phyloP scores from a whole-genome alignment of 352 stramenopile species.

The Globisporangium spinosum region DNA sequence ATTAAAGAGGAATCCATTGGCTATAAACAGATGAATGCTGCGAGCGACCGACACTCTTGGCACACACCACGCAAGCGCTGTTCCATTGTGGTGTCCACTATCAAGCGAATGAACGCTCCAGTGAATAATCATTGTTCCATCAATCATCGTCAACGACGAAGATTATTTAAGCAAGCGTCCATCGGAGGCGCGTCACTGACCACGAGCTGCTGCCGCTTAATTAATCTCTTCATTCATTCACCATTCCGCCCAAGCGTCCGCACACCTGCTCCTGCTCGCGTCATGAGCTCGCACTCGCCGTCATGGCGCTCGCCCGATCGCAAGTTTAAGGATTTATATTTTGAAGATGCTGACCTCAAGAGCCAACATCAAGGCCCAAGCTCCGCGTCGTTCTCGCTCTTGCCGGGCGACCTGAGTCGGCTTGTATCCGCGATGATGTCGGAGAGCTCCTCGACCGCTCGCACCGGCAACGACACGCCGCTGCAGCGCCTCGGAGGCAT shows the following conservation, averaged over 20 bases:
- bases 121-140: no score
- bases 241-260: not conserved
- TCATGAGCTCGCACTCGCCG: not conserved
- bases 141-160: no score
- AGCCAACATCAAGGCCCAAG: not conserved
- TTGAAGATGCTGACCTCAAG: not conserved
- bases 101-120: no score
- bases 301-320: not conserved
- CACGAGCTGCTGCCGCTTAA: not conserved
- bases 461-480: not conserved
- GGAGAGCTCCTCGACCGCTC: not conserved
- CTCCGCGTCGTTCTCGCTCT: constrained; percentile 6
- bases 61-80: not conserved
- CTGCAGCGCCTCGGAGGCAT: constrained; percentile 5
- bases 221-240: not conserved
- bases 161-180: no score
- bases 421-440: constrained; percentile 1
- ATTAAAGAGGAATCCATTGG: not conserved
- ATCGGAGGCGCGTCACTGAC: not conserved
- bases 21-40: not conserved
- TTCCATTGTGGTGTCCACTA: not conserved
- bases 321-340: not conserved
- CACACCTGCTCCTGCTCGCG: not conserved
- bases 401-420: constrained; percentile 3
- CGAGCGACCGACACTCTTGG: not conserved